phyloP scores from a whole-genome alignment of 345 rosid species.

The Eucalyptus pauciflora region DNA sequence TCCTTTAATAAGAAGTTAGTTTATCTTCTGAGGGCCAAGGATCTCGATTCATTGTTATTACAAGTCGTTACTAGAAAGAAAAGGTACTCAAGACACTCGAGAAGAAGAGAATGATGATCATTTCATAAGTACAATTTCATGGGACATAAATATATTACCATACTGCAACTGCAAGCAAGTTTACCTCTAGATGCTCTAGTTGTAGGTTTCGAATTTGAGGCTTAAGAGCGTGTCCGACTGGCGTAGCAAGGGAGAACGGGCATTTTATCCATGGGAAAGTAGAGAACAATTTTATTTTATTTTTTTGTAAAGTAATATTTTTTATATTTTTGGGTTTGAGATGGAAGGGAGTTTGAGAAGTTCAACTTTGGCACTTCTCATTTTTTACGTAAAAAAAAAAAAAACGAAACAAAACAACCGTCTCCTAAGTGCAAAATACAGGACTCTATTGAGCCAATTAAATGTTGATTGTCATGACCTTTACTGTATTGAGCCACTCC shows the following conservation, averaged over 20 bases:
- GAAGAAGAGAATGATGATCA: neutral
- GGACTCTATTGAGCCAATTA: neutral
- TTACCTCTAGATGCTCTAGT: neutral
- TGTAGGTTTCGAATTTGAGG: accelerated
- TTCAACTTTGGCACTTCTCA: neutral
- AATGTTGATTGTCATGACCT: neutral
- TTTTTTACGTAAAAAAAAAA: neutral
- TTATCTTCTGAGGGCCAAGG: neutral
- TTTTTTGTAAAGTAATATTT: too few species aligned
- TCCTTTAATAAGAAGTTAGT: neutral
- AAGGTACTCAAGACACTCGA: neutral
- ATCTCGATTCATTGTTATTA: neutral
- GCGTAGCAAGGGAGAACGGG: neutral
- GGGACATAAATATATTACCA: neutral
- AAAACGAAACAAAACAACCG: neutral
- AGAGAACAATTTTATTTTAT: neutral
- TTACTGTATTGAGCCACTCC: neutral
- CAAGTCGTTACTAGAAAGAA: neutral
- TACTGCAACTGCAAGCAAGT: neutral
- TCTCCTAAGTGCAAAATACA: neutral
- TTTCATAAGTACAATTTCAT: neutral
- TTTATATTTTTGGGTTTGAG: too few species aligned
- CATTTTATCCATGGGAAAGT: neutral
- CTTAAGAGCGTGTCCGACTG: accelerated
- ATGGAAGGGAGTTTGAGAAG: neutral